Conservation (phyloP, 768 basidiomycete species). For the Cystofilobasidium bisporidii region DNA sequence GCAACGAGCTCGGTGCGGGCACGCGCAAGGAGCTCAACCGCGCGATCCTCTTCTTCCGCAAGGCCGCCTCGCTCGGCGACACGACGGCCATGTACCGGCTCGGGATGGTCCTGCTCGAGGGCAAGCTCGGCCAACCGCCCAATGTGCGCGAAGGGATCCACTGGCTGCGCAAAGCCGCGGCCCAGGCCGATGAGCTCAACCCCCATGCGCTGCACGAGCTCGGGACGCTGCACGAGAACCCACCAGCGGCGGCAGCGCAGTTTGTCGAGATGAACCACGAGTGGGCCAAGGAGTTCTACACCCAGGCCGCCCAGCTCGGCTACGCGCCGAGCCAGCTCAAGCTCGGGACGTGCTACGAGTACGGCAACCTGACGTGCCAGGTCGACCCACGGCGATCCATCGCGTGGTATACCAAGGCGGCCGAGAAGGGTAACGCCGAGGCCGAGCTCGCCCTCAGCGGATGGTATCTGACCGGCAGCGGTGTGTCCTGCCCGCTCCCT, state of each 20-base stretch:
- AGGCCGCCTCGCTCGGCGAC: slow-evolving; percentile 89
- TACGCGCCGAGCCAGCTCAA: slow-evolving; percentile 92
- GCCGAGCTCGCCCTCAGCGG: slow-evolving; percentile 93
- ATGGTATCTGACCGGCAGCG: slow-evolving; percentile 76
- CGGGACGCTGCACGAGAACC: slow-evolving; percentile 46
- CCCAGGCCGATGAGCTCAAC: slow-evolving; percentile 96
- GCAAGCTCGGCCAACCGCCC: slow-evolving; percentile 65
- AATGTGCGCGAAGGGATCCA: slow-evolving; percentile 86
- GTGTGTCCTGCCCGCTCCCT: slow-evolving; percentile 31
- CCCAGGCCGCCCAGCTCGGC: slow-evolving; percentile 82
- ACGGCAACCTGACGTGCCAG: slow-evolving; percentile 74
- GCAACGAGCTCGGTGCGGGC: slow-evolving; percentile 96
- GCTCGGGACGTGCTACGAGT: slow-evolving; percentile 90
- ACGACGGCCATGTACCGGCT: slow-evolving; percentile 99
- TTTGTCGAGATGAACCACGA: slow-evolving; percentile 27
- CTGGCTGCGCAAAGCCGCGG: slow-evolving; percentile 89
- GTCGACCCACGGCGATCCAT: slow-evolving; percentile 89
- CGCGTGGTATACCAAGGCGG: slow-evolving; percentile 97
- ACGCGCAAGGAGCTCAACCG: slow-evolving; percentile 78
- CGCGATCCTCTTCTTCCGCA: slow-evolving; percentile 91
- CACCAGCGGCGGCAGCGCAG: slow-evolving; percentile 47
- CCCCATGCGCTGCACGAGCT: slow-evolving; percentile 95
- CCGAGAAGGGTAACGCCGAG: slow-evolving; percentile 89
- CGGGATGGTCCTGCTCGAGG: slow-evolving; percentile 91
- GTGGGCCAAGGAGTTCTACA: slow-evolving; percentile 66